These are phyloP conservation scores for Zygoascus meyerae DNA, from an alignment of 1,139 yeast species.

Conservation along the genomic window DNA sequence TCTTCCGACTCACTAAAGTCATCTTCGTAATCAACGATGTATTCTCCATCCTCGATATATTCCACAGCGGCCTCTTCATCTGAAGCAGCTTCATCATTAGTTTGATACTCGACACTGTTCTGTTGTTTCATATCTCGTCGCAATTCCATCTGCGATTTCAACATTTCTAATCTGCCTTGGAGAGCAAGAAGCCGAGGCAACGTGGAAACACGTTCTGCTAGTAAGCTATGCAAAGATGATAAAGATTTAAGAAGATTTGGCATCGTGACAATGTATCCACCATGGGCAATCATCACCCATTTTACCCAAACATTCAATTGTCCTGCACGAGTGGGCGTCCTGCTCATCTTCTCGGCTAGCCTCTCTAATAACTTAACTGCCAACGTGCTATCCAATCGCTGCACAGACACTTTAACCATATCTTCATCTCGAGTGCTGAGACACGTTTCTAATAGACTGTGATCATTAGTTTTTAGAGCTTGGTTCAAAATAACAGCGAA, in stretches of 20 bases:
- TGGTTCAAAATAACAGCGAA: slow-evolving; percentile 38
- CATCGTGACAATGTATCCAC: slow-evolving; percentile 66
- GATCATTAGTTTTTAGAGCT: slow-evolving; percentile 39
- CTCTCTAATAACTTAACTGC: slow-evolving; percentile 75
- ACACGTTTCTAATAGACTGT: slow-evolving; percentile 58
- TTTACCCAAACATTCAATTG: slow-evolving; percentile 84
- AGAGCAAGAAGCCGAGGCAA: slow-evolving; percentile 75
- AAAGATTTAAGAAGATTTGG: slow-evolving; percentile 66
- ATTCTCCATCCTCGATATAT: slow-evolving; percentile 49
- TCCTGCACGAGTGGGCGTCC: slow-evolving; percentile 62
- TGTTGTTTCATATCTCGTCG: slow-evolving; percentile 47
- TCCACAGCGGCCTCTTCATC: slow-evolving; percentile 43
- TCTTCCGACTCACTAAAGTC: slow-evolving; percentile 39
- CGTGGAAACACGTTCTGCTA: slow-evolving; percentile 66
- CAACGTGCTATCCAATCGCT: slow-evolving; percentile 61
- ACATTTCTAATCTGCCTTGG: slow-evolving; percentile 72
- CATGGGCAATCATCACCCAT: slow-evolving; percentile 89
- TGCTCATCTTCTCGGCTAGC: slow-evolving; percentile 75
- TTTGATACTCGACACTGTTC: slow-evolving; percentile 13
- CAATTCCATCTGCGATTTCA: slow-evolving; percentile 63
- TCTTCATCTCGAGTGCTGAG: slow-evolving; percentile 61
- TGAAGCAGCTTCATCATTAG: slow-evolving; percentile 28
- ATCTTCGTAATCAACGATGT: slow-evolving; percentile 40
- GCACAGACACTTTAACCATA: slow-evolving; percentile 66
- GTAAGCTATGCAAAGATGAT: slow-evolving; percentile 70